Percentiles rank a stretch among this genome's conserved stretches.
These are phyloP conservation scores for Cutaneotrichosporon spelunceum DNA, from an alignment of 1,284 basidiomycete genomes.

Conservation along the genomic window DNA sequence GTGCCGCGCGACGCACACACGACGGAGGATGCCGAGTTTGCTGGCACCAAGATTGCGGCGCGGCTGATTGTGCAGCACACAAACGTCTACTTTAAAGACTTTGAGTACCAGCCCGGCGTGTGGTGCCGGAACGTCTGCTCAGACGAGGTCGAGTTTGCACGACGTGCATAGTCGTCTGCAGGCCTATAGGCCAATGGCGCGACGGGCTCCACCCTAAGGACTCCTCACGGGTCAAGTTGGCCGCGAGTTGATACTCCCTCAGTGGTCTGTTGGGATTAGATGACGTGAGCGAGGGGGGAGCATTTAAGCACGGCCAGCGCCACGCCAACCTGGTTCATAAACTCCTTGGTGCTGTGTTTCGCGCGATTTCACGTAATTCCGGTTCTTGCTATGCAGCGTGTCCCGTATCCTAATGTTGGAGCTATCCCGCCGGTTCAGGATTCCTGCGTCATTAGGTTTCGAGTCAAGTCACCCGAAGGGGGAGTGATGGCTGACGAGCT, in stretches of 20 bases:
- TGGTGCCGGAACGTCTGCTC: not conserved
- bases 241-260: no score
- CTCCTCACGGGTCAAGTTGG: no score
- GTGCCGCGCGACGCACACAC: constrained; percentile 13
- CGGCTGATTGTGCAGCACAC: constrained; percentile 1
- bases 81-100: constrained; percentile 4
- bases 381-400: not conserved
- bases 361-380: not conserved
- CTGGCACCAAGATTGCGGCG: not conserved
- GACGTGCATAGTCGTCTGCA: not conserved
- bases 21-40: constrained; percentile 8
- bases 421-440: not conserved
- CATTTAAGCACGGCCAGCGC: no score
- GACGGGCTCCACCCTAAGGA: no score
- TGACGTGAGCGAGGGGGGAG: no score
- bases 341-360: not conserved
- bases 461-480: not conserved
- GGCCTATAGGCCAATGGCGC: no score
- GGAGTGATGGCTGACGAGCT: not conserved
- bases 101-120: not conserved
- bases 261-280: no score
- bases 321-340: no score
- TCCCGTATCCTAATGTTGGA: not conserved
- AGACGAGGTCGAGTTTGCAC: not conserved
- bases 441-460: not conserved